Conservation (phyloP, 106 monocot genomes). For the Narthecium ossifragum region DNA sequence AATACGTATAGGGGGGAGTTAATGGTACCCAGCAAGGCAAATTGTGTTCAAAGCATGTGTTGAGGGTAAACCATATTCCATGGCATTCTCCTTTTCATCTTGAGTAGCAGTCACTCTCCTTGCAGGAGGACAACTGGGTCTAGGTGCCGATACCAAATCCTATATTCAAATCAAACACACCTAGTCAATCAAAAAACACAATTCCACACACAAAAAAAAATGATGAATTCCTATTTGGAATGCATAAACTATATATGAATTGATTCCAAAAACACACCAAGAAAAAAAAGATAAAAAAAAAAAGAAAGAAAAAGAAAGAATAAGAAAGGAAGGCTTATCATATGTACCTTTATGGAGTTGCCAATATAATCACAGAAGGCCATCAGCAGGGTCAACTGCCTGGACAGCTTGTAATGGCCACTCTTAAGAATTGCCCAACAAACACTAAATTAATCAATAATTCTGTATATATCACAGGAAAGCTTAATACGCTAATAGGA, state of each 20-base stretch:
- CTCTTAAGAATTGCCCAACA: constrained; percentile 65
- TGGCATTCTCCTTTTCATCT: constrained; percentile 78
- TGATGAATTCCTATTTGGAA: too few relatives aligned
- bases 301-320: neutral
- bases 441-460: too few relatives aligned
- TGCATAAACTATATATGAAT: too few relatives aligned
- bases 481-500: too few relatives aligned
- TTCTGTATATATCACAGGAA: too few relatives aligned
- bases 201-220: too few relatives aligned
- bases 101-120: constrained; percentile 70
- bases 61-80: constrained; percentile 90
- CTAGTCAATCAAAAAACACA: neutral
- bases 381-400: constrained; percentile 76
- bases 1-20: neutral
- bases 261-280: too few relatives aligned
- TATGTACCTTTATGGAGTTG: constrained; percentile 67
- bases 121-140: constrained; percentile 81
- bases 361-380: constrained; percentile 93
- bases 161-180: constrained; percentile 11
- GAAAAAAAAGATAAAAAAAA: neutral
- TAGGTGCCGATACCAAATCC: constrained; percentile 78
- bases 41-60: constrained; percentile 86
- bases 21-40: constrained; percentile 70
- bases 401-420: constrained; percentile 75
- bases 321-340: neutral